Evolutionary conservation across 2,329 filamentous ascomycete species (phyloP).

Genomic region (Fusarium musae): DNA sequence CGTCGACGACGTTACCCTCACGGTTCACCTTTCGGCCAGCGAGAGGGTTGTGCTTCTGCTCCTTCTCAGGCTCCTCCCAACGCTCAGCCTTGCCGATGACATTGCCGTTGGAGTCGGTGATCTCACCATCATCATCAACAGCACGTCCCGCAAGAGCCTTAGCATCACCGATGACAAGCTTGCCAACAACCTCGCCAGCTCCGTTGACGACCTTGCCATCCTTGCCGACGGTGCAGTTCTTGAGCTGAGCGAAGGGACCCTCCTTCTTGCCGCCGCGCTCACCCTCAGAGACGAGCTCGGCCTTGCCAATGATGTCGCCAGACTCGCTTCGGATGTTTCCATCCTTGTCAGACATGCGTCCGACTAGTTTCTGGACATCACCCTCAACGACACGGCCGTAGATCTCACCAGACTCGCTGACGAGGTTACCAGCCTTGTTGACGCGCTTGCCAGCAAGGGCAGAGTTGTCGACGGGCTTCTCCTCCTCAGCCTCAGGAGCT

Average conservation of each 20-base stretch:
- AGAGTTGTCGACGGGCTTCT: constrained; percentile 69
- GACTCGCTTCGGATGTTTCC: constrained; percentile 78
- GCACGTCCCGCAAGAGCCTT: constrained; percentile 77
- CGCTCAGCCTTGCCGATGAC: constrained; percentile 67
- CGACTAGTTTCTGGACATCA: constrained; percentile 69
- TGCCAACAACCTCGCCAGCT: constrained; percentile 77
- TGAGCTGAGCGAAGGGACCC: constrained; percentile 75
- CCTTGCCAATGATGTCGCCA: constrained; percentile 75
- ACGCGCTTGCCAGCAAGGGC: constrained; percentile 75
- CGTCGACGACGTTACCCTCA: constrained; percentile 68
- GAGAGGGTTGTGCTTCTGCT: constrained; percentile 63
- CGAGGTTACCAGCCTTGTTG: constrained; percentile 74
- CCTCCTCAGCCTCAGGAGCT: constrained; percentile 56
- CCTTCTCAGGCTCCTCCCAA: constrained; percentile 66
- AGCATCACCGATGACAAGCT: constrained; percentile 75
- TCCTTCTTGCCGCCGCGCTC: constrained; percentile 72
- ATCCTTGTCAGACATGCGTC: constrained; percentile 76
- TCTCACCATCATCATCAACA: constrained; percentile 85
- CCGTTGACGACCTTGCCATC: constrained; percentile 75
- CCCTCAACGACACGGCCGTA: constrained; percentile 76
- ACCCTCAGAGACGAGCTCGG: constrained; percentile 74
- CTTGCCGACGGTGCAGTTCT: constrained; percentile 73
- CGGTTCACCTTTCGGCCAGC: constrained; percentile 66
- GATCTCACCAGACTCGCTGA: constrained; percentile 64
- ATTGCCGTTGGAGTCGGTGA: constrained; percentile 80